Evolutionary conservation across 768 basidiomycete genomes (phyloP).

Genomic region (Daedaleopsis sinensis): DNA sequence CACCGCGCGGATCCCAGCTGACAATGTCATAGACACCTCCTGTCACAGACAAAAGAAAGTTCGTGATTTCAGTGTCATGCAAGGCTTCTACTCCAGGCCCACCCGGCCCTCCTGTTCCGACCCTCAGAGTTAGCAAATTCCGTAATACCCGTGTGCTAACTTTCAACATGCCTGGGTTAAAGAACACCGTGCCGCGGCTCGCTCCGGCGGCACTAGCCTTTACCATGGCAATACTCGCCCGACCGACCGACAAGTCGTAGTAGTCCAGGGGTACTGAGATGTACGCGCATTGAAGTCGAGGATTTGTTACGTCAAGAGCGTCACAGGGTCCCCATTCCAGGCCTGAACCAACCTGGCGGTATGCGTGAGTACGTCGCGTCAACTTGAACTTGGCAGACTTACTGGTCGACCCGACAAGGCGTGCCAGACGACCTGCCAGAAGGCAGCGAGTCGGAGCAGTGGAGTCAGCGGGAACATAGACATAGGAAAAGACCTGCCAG

Average conservation of each 20-base stretch:
- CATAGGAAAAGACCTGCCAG: no score
- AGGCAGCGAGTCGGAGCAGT: no score
- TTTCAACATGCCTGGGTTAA: constrained; percentile 5
- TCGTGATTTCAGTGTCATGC: background rate
- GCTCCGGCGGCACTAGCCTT: background rate
- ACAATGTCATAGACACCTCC: constrained; percentile 7
- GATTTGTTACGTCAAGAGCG: background rate
- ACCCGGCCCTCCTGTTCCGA: background rate
- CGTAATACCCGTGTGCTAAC: no score
- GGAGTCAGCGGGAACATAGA: no score
- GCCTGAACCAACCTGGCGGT: no score
- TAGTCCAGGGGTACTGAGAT: constrained; percentile 9
- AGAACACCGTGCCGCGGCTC: constrained; percentile 5
- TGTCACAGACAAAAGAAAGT: background rate
- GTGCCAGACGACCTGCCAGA: no score
- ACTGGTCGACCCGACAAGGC: no score
- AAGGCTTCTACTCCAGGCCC: background rate
- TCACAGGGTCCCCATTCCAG: background rate
- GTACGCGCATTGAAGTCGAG: background rate
- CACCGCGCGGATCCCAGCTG: constrained; percentile 3
- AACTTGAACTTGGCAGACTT: no score
- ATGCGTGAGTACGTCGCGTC: no score
- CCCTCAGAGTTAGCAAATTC: background rate
- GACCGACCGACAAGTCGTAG: background rate
- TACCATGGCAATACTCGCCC: background rate